Base-by-base conservation (phyloP, 2,329 filamentous ascomycete genomes). In the Ambrosiella beaveri region DNA sequence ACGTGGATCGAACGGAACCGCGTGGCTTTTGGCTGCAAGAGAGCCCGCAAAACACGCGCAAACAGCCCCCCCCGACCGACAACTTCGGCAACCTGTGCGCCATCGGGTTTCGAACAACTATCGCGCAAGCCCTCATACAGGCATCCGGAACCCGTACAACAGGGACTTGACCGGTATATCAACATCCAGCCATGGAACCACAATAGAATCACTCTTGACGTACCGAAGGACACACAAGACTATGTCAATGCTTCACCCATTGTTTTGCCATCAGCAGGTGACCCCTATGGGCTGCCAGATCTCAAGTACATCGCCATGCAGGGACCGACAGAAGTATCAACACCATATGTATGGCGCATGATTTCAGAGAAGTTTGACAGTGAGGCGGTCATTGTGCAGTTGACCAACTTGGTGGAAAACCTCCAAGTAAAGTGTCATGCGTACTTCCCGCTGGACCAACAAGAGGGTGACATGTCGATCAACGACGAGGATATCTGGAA, bases 331-430 rank as follows among this genome's bases (percentile, higher is more conserved):
- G 70, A 76, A 61, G 79, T 80, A 35, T 87, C 86, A 13, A 76
- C 85, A 58, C 80, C 83, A 63, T 88, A 95, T 66, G 86, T 95
- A 63, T 98, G 91, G 87, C 87, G 93, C 66, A 98, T 98, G 93
- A 75, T 96, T 40, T 86, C 87, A 68, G 84, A 94, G 65, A 88
- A 94, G 69, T 69, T 77, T 56, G 66, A 72, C 35, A 81, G 83
- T 51, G 81, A 85, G 1, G 88, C 82, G 1, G 88, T 97, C 59
- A 84, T 97, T 57, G 84, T 97, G 59, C 96, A 97, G 87, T 79
- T 98, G 62, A 98, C 91, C 1, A 88, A 89, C 67, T 91, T 88
- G 35, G 77, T 86, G 66, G 91, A 97, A 69, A 76, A 78, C 38
- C 78, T 80, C 59, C 74, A 79, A 65, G 81, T 94, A 69, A 95